Conservation (phyloP, 306 rosid genomes). For the Albizia julibrissin region DNA sequence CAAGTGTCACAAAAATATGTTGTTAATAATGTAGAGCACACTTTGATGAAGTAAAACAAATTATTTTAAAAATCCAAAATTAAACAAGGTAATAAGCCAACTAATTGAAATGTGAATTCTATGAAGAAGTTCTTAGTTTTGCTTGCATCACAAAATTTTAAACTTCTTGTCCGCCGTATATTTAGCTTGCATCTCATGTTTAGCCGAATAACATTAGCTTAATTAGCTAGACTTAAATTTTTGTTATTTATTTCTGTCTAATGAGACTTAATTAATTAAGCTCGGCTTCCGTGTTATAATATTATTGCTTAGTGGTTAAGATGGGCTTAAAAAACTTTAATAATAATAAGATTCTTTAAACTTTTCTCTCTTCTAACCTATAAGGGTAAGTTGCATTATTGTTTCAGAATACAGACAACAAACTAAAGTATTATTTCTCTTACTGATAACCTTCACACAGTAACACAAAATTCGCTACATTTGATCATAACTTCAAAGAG, state of each 20-base stretch:
- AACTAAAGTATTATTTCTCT: slow-evolving; percentile 17
- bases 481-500: not conserved
- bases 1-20: not conserved
- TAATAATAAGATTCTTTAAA: slow-evolving; percentile 26
- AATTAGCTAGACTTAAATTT: not conserved
- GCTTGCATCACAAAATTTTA: not conserved
- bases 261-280: not conserved
- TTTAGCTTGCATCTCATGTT: slow-evolving; percentile 1
- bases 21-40: not conserved
- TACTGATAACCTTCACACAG: not conserved
- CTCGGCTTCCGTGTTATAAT: not conserved
- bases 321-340: not conserved
- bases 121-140: not conserved
- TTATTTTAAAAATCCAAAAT: not conserved
- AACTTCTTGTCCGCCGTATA: not conserved
- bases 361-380: slow-evolving; percentile 15
- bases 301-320: not conserved
- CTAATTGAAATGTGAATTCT: not conserved
- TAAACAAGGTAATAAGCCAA: not conserved
- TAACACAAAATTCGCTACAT: not conserved
- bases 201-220: not conserved
- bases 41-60: not conserved
- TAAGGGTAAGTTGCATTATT: slow-evolving; percentile 26
- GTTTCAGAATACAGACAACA: slow-evolving; percentile 15
- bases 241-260: not conserved